phyloP scores from a whole-genome alignment of 495 filamentous ascomycete genomes.

The Pyronema domesticum region DNA sequence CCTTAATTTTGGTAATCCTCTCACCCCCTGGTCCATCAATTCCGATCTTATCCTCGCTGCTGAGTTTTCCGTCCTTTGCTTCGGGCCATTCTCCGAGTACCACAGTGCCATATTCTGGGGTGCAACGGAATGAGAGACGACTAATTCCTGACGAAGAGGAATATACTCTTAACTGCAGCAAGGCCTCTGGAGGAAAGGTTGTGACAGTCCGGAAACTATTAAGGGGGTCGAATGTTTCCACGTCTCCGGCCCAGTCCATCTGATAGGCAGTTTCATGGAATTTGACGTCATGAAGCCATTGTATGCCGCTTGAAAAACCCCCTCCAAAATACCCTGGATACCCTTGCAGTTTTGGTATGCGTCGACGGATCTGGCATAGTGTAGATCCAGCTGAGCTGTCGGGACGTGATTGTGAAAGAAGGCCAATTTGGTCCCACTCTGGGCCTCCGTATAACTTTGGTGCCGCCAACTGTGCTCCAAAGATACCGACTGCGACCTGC shows the following conservation, averaged over 20 bases:
- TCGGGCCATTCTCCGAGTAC: slow-evolving; percentile 23
- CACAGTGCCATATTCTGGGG: slow-evolving; percentile 16
- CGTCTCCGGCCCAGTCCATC: background rate
- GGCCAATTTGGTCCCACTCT: background rate
- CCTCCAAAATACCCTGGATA: background rate
- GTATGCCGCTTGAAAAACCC: slow-evolving; percentile 6
- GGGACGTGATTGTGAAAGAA: background rate
- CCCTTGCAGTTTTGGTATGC: background rate
- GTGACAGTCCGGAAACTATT: slow-evolving; percentile 13
- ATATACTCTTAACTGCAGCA: slow-evolving; percentile 17
- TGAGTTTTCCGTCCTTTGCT: slow-evolving; percentile 11
- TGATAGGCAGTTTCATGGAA: background rate
- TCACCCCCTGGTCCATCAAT: slow-evolving; percentile 17
- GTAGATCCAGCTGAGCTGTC: background rate
- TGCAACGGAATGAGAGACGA: slow-evolving; percentile 18
- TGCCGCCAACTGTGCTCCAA: background rate
- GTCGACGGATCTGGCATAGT: background rate
- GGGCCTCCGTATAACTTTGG: background rate
- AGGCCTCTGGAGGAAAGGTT: slow-evolving; percentile 16
- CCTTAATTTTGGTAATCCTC: slow-evolving; percentile 15
- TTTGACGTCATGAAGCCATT: slow-evolving; percentile 15
- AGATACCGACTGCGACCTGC: background rate
- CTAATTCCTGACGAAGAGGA: slow-evolving; percentile 8
- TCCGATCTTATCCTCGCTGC: slow-evolving; percentile 12
- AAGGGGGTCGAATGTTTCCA: background rate